A percentile compares a stretch with the other conserved stretches of the same genome.
Conservation (phyloP, 1,284 basidiomycete genomes). For the Naganishia sp. region DNA sequence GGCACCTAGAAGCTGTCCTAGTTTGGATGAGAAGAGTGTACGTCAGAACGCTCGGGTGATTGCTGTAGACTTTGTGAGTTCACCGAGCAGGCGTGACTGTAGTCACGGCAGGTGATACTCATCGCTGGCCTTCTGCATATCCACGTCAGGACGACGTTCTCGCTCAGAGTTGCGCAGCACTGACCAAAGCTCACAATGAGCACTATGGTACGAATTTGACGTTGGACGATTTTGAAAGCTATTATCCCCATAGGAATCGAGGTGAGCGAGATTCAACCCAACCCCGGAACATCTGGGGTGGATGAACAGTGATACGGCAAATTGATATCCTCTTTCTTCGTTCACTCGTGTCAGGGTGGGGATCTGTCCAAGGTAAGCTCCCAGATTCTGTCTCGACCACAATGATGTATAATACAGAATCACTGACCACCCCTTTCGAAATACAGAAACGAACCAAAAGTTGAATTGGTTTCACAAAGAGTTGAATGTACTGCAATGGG, state of each 20-base stretch:
- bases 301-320: too few species aligned
- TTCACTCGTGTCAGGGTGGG: conserved; percentile 38
- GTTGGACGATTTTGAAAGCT: conserved; percentile 39
- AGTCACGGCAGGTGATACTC: too few species aligned
- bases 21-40: neutral
- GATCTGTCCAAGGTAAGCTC: conserved; percentile 40
- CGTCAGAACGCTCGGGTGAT: conserved; percentile 40
- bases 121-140: too few species aligned
- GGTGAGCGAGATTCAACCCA: neutral
- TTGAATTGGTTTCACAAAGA: conserved; percentile 36
- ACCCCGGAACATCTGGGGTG: neutral
- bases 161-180: conserved; percentile 37
- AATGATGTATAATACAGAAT: neutral
- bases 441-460: conserved; percentile 33
- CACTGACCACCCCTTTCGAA: neutral
- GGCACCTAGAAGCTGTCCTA: too few species aligned
- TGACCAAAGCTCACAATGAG: conserved; percentile 38
- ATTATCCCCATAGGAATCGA: conserved; percentile 41
- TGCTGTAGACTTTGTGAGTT: conserved; percentile 40
- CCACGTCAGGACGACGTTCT: conserved; percentile 41
- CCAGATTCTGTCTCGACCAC: neutral
- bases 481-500: conserved; percentile 37
- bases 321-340: neutral
- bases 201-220: conserved; percentile 39
- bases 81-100: too few species aligned